Evolutionary conservation across 768 basidiomycete genomes (phyloP), one percentile per base, ranked within the genome.

Genomic region (Tubosaeta sp.): DNA sequence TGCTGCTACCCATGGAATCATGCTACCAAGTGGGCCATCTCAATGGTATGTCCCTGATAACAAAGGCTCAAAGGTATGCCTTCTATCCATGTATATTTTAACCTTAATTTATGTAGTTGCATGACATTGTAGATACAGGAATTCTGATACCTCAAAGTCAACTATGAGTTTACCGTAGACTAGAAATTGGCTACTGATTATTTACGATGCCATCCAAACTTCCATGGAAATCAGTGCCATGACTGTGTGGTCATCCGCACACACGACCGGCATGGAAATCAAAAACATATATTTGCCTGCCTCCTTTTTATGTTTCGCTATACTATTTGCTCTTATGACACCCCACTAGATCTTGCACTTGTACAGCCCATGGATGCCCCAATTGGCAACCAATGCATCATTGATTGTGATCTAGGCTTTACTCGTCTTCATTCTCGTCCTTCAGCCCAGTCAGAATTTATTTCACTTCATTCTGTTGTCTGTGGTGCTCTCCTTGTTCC

Each of bases 91-190:
- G 10, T 11, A 32, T 32, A 32, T 32, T n/a, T 32, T 32, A 32
- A 32, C 31, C 31, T 11, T 11, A 32, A 32, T 32, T n/a, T n/a
- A n/a, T n/a, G n/a, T n/a, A n/a, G n/a, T n/a, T n/a, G n/a, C n/a
- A n/a, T n/a, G n/a, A n/a, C n/a, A n/a, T n/a, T n/a, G n/a, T n/a
- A 68, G 65, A 52, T 71, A 18, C 60, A 56, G 9, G 59, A 62
- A 16, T 64, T 57, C 43, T 56, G 48, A 10, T 64, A 41, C 46
- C 42, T 70, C 10, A 62, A 60, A 29, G 61, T 68, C 25, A 55
- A 59, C 30, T 72, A 62, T 45, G 54, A 59, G 22, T 69, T 64
- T 2, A 44, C 35, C 2, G 52, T 66, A 9, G 59, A 66, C 54
- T 72, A 69, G 70, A 43, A 47, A 8, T 21, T 54, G 3, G 55